Evolutionary conservation across 495 filamentous ascomycete genomes (phyloP).

Genomic region (Xylaria cubensis): DNA sequence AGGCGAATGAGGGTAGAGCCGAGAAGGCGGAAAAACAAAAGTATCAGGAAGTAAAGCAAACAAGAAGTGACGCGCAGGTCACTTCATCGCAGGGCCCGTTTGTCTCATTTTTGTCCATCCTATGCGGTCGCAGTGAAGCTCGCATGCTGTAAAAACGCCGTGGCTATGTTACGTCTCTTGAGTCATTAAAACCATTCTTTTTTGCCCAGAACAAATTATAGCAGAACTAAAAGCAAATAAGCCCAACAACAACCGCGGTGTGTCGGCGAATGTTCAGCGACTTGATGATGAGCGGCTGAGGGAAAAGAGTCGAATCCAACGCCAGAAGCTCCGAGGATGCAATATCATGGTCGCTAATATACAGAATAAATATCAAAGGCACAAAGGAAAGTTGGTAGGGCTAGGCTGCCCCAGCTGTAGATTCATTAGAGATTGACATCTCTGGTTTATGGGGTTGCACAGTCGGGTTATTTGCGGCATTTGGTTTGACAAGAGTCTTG

Average conservation of each 20-base stretch:
- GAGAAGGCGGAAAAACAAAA: not conserved
- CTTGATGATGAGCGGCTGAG: conserved; percentile 9
- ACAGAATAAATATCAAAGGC: conserved; percentile 37
- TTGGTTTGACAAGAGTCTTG: conserved; percentile 56
- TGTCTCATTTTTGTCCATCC: conserved; percentile 34
- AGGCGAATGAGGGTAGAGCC: not conserved
- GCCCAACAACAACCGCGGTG: conserved; percentile 18
- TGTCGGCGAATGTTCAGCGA: conserved; percentile 11
- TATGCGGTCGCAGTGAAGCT: conserved; percentile 40
- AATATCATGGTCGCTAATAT: conserved; percentile 43
- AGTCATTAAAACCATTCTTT: conserved; percentile 35
- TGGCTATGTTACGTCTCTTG: conserved; percentile 34
- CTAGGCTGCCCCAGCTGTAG: conserved; percentile 37
- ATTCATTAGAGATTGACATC: conserved; percentile 31
- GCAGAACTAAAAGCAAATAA: conserved; percentile 26
- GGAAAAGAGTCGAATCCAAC: conserved; percentile 39
- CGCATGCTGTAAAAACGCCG: conserved; percentile 31
- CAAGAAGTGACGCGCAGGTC: not conserved
- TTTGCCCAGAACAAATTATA: conserved; percentile 28
- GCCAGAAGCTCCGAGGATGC: conserved; percentile 43
- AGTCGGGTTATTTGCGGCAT: conserved; percentile 54
- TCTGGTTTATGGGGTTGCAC: conserved; percentile 43
- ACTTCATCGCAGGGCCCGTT: not conserved
- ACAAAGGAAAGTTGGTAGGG: conserved; percentile 41
- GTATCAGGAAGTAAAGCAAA: conserved; percentile 13